phyloP scores from a whole-genome alignment of 495 filamentous ascomycete species.

The Podospora australis region DNA sequence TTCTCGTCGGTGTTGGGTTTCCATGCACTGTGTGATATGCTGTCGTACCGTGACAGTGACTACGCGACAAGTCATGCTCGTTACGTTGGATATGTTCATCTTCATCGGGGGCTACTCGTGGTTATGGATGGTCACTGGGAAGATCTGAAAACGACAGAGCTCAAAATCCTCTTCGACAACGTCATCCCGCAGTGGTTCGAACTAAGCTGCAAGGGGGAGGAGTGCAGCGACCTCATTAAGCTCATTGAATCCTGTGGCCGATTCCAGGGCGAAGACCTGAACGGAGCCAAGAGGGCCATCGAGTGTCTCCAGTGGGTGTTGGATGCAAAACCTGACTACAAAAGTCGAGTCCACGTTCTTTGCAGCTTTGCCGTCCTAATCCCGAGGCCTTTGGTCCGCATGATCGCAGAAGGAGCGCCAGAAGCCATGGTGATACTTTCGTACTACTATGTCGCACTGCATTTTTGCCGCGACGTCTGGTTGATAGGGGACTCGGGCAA shows the following conservation, averaged over 20 bases:
- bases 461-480: conserved; percentile 19
- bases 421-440: conserved; percentile 26
- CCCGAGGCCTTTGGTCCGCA: conserved; percentile 10
- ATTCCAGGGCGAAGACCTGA: conserved; percentile 1
- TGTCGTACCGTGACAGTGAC: conserved; percentile 23
- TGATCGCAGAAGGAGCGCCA: conserved; percentile 19
- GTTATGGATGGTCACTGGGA: conserved; percentile 23
- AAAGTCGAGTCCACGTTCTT: conserved; percentile 10
- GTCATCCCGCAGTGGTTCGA: conserved; percentile 13
- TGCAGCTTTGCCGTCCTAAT: conserved; percentile 21
- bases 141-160: conserved; percentile 14
- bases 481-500: conserved; percentile 19
- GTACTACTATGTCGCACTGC: conserved; percentile 27
- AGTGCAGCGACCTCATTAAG: conserved; percentile 21
- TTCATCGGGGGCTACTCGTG: conserved; percentile 39
- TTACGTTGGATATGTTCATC: conserved; percentile 33
- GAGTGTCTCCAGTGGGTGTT: conserved; percentile 25
- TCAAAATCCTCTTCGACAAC: conserved; percentile 18
- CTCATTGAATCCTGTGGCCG: conserved; percentile 7
- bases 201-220: conserved; percentile 14
- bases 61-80: conserved; percentile 34
- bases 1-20: conserved; percentile 43
- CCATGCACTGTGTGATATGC: conserved; percentile 42
- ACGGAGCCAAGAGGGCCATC: conserved; percentile 15
- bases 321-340: conserved; percentile 11